Percentiles rank a stretch among this genome's conserved stretches.
Conservation (phyloP, 176 grass and related monocot species). For the Oryza punctata region DNA sequence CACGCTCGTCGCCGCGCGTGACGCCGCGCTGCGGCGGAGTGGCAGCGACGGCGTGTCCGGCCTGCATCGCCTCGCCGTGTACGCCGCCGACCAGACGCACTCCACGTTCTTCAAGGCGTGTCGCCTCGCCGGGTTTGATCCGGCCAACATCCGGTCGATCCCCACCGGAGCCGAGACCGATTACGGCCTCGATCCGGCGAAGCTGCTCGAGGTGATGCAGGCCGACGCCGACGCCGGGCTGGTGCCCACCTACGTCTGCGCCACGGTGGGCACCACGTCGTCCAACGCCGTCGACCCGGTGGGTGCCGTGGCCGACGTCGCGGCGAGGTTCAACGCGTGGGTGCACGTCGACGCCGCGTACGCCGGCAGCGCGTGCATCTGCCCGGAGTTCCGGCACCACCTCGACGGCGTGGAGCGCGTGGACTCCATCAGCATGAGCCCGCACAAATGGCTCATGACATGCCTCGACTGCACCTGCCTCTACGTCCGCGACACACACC, state of each 20-base stretch:
- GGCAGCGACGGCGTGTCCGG: not conserved
- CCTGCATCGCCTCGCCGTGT: slow-evolving; percentile 27
- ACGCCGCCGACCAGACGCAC: slow-evolving; percentile 58
- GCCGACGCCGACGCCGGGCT: slow-evolving; percentile 41
- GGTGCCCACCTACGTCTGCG: slow-evolving; percentile 57
- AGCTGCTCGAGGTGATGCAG: slow-evolving; percentile 27
- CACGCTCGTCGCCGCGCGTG: slow-evolving; percentile 52
- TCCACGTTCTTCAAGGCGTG: slow-evolving; percentile 64
- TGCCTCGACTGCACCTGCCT: slow-evolving; percentile 55
- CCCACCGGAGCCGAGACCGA: slow-evolving; percentile 1
- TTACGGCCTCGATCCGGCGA: slow-evolving; percentile 38
- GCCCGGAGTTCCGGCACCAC: slow-evolving; percentile 61
- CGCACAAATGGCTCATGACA: slow-evolving; percentile 52
- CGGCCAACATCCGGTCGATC: slow-evolving; percentile 35
- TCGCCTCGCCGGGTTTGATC: slow-evolving; percentile 47
- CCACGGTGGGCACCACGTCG: slow-evolving; percentile 57
- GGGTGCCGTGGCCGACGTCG: slow-evolving; percentile 30
- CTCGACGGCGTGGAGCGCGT: slow-evolving; percentile 49
- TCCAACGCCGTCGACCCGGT: slow-evolving; percentile 59
- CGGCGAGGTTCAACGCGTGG: slow-evolving; percentile 32
- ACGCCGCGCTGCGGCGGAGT: slow-evolving; percentile 1
- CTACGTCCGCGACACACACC: slow-evolving; percentile 29
- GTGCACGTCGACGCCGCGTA: slow-evolving; percentile 62
- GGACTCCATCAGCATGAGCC: slow-evolving; percentile 51
- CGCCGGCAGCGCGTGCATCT: slow-evolving; percentile 59